Percentiles rank a stretch among this genome's conserved stretches.
These are phyloP conservation scores for Chlamydomonas applanata DNA, from an alignment of 139 green algal species.

Conservation along the genomic window DNA sequence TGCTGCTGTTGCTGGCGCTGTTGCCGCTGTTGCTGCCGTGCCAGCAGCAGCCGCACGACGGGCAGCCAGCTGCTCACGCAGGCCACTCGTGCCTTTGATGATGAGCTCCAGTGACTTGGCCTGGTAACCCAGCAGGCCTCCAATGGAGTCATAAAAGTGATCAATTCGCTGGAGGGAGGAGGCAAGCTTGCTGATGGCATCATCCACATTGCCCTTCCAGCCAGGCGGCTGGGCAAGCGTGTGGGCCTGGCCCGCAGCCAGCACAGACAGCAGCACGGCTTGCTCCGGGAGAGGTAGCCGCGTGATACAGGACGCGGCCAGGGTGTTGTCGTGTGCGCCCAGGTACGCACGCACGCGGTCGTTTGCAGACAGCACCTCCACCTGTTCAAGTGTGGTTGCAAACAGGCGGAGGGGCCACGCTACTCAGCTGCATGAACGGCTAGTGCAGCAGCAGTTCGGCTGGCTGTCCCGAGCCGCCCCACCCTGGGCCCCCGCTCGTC, in stretches of 20 bases:
- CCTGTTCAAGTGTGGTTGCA: too few species aligned
- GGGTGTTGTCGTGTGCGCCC: too few species aligned
- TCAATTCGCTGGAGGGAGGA: slow-evolving; percentile 61
- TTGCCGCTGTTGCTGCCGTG: background rate
- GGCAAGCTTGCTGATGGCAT: slow-evolving; percentile 29
- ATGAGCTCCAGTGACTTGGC: slow-evolving; percentile 81
- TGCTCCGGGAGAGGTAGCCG: too few species aligned
- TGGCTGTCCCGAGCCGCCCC: too few species aligned
- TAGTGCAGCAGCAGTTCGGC: too few species aligned
- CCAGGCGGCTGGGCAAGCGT: slow-evolving; percentile 23
- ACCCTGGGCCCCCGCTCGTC: too few species aligned
- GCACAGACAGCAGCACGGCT: slow-evolving; percentile 25
- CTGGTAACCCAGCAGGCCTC: slow-evolving; percentile 94
- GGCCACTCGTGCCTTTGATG: slow-evolving; percentile 12
- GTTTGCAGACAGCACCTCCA: too few species aligned
- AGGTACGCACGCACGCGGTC: too few species aligned
- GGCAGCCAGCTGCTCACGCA: background rate
- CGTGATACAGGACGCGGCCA: too few species aligned
- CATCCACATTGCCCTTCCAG: background rate
- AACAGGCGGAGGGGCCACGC: too few species aligned
- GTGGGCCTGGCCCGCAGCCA: slow-evolving; percentile 31
- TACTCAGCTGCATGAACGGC: too few species aligned
- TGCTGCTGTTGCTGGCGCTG: background rate
- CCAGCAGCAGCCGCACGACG: background rate
- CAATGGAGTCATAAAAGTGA: slow-evolving; percentile 92